phyloP scores from a whole-genome alignment of 345 rosid species.

The Pistacia integerrima region DNA sequence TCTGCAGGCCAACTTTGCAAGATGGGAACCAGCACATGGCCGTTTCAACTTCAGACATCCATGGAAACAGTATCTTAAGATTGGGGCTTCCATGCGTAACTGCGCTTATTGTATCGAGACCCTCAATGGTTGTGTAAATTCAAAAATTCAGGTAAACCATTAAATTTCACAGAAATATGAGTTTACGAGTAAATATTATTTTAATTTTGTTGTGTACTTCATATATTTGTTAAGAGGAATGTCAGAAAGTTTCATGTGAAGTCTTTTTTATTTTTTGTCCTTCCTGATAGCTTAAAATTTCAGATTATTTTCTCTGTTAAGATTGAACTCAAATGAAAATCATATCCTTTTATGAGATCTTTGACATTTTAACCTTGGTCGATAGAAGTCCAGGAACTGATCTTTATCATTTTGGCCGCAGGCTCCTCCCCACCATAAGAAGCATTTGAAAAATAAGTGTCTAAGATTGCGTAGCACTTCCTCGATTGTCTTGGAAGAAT shows the following conservation, averaged over 20 bases:
- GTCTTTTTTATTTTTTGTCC: too few species aligned
- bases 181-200: too few species aligned
- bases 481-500: slow-evolving; percentile 50
- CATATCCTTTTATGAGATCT: background rate
- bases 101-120: slow-evolving; percentile 70
- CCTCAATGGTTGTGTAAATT: slow-evolving; percentile 44
- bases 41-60: slow-evolving; percentile 69
- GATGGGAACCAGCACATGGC: slow-evolving; percentile 89
- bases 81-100: slow-evolving; percentile 59
- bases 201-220: too few species aligned
- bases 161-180: background rate
- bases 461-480: slow-evolving; percentile 40
- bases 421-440: slow-evolving; percentile 54
- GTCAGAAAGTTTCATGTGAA: too few species aligned
- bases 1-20: slow-evolving; percentile 58
- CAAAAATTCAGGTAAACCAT: slow-evolving; percentile 48
- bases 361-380: background rate
- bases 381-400: background rate
- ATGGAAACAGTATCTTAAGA: slow-evolving; percentile 75
- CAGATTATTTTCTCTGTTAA: too few species aligned
- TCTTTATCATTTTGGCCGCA: slow-evolving; percentile 20
- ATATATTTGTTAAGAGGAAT: too few species aligned
- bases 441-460: slow-evolving; percentile 43
- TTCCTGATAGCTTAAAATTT: too few species aligned
- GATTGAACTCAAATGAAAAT: too few species aligned